Evolutionary conservation across 176 grass and related monocot genomes (phyloP).

Genomic region (Carex pumila): DNA sequence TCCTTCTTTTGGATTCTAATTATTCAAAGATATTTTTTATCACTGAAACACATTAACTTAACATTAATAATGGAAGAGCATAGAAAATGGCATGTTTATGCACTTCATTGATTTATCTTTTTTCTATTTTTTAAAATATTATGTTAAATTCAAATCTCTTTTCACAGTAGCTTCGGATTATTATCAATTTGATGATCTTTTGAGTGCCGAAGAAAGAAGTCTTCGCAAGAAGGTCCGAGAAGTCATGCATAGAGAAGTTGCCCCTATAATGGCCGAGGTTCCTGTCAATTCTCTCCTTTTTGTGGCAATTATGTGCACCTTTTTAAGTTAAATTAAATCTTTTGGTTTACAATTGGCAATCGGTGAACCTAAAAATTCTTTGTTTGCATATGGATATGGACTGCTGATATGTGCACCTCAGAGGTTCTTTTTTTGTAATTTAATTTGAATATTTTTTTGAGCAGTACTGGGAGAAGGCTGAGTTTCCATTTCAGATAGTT

Average conservation of each 20-base stretch:
- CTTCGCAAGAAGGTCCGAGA: conserved; percentile 53
- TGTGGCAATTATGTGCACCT: neutral
- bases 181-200: conserved; percentile 83
- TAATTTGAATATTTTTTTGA: neutral
- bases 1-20: neutral
- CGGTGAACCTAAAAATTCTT: neutral
- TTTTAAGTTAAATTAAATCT: neutral
- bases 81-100: neutral
- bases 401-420: neutral
- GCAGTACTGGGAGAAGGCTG: conserved; percentile 84
- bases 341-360: neutral
- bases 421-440: neutral
- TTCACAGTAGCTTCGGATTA: conserved; percentile 65
- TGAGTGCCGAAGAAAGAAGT: conserved; percentile 49
- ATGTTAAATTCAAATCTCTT: neutral
- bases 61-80: neutral
- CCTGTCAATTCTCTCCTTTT: neutral
- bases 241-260: conserved; percentile 72
- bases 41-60: neutral
- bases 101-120: neutral
- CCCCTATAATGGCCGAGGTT: conserved; percentile 85
- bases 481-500: conserved; percentile 76
- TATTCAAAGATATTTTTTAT: neutral
- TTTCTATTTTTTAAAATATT: neutral
- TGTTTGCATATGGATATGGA: neutral